Conservation (phyloP, 495 filamentous ascomycete species). For the Tuber magnatum region DNA sequence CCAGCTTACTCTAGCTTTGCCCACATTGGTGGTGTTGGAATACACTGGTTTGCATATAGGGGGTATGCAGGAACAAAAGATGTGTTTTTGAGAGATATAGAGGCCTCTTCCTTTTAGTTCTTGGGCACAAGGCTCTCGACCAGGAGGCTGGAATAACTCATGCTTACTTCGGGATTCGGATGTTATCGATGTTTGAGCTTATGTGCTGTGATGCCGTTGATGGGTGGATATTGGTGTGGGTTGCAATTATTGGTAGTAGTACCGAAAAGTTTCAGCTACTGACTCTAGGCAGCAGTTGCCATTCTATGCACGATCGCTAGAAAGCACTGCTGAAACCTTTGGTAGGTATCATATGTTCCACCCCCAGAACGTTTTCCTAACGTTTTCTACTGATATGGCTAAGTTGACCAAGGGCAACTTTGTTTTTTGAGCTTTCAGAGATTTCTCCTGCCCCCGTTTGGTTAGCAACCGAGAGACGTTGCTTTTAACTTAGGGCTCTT, state of each 20-base stretch:
- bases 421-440: neutral
- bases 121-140: neutral
- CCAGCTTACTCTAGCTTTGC: constrained; percentile 1
- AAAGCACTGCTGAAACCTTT: neutral
- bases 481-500: neutral
- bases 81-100: neutral
- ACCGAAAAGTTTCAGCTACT: neutral
- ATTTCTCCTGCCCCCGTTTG: neutral
- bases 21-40: neutral
- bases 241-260: neutral
- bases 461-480: neutral
- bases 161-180: neutral
- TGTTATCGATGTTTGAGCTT: neutral
- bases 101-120: neutral
- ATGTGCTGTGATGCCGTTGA: neutral
- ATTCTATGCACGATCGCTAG: neutral
- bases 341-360: neutral
- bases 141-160: neutral
- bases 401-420: neutral
- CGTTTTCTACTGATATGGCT: neutral
- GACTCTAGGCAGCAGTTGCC: neutral
- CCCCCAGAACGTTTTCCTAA: neutral
- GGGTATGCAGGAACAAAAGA: neutral
- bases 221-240: neutral
- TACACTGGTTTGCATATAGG: neutral